Evolutionary conservation across 176 grass and related monocot species (phyloP), one percentile per base, ranked within the genome.

Genomic region (Oryza longistaminata): DNA sequence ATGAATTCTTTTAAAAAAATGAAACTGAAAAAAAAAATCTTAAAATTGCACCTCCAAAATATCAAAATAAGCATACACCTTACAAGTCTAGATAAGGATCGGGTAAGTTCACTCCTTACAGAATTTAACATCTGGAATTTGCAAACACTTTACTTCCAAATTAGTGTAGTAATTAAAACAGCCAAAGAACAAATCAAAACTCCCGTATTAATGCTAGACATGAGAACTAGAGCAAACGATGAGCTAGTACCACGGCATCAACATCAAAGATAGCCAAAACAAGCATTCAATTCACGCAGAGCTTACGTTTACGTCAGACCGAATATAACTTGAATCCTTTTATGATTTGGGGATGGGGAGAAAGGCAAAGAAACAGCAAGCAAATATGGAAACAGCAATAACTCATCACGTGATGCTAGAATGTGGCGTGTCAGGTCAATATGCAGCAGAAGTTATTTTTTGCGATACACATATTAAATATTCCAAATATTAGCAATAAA

Each of bases 271-370:
- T 61, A 61, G 62, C 46, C 34, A 7, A 55, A 43, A 10, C 70
- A 27, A 34, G 17, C 78, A 13, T 81, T 74, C 33, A 81, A 24
- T 81, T 68, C 58, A 40, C 3, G 5, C 8, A 9, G 52, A 58
- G n/a, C 75, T 72, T 58, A 3, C 76, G 66, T 81, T 72, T 58
- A 3, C 76, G 66, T 81, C 78, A 87, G 48, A 79, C 12, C 24
- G 19, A 70, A 78, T 88, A 71, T 83, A 82, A 72, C 52, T 74
- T 65, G 66, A 77, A 77, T 66, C 65, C 49, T 40, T 71, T 66
- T 26, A 26, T 78, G 52, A 72, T 78, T 21, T 83, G 49, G 66
- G 35, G 8, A 3, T 21, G 53, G 49, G 6, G 45, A 80, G 49
- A 85, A 69, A 22, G 74, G 73, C 79, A 64, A 70, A 61, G 27